Conservation (phyloP, 2,329 filamentous ascomycete genomes). For the Arthroderma uncinatum region DNA sequence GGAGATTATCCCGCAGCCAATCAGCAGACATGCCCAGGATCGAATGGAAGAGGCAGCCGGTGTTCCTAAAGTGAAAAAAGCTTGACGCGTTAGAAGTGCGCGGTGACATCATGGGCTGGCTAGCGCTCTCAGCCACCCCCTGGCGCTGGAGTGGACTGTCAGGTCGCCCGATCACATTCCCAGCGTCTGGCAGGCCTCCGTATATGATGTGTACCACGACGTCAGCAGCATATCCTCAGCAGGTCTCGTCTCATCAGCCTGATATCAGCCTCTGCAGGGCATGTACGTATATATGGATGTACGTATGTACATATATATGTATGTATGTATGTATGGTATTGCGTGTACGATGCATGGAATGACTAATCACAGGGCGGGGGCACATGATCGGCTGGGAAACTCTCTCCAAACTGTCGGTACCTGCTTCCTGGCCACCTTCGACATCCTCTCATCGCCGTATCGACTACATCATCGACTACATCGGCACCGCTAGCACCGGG, state of each 20-base stretch:
- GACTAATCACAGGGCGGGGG: background rate
- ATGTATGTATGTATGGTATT: background rate
- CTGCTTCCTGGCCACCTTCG: background rate
- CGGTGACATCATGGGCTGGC: conserved; percentile 2
- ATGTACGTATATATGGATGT: background rate
- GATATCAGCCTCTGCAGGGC: background rate
- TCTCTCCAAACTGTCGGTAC: conserved; percentile 15
- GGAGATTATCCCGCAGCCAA: conserved; percentile 8
- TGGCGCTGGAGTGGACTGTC: background rate
- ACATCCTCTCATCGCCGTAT: conserved; percentile 2
- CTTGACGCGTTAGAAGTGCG: background rate
- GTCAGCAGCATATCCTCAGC: background rate
- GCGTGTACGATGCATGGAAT: background rate
- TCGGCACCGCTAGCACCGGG: too few species aligned
- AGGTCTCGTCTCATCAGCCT: background rate
- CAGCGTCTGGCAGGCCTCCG: background rate
- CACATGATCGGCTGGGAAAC: conserved; percentile 11
- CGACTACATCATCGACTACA: conserved; percentile 8
- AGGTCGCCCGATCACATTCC: background rate
- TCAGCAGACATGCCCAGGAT: conserved; percentile 7
- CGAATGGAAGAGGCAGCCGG: conserved; percentile 2
- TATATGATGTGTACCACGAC: background rate
- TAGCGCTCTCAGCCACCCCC: background rate
- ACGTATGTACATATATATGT: background rate
- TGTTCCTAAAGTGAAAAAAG: conserved; percentile 2